Evolutionary conservation across 352 stramenopile genomes (phyloP), one percentile per base, ranked within the genome.

Genomic region (Pythium aristosporum): DNA sequence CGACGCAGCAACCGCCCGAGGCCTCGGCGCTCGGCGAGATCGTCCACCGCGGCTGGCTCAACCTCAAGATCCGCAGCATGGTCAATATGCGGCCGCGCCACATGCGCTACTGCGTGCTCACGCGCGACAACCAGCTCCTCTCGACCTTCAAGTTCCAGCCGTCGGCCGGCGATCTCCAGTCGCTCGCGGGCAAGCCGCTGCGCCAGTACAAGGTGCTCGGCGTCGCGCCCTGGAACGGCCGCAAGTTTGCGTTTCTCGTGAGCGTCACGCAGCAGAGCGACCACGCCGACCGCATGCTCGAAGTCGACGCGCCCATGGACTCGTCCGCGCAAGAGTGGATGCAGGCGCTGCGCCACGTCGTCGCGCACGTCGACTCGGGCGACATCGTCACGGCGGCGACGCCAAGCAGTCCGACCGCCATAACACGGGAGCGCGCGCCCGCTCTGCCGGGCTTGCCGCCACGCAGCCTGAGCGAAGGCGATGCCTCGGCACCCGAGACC

Each of bases 131-230:
- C 36, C 68, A 80, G 49, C 56, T 80, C 67, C 76, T 94, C 39
- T 85, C 77, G 58, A 94, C 85, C 41, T 94, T 92, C 75, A 92
- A 92, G 72, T 92, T 94, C 68, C 85, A 94, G 73, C 85, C 85
- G 41, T 92, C 82, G 42, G 74, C 78, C 15, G 77, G 76, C 48
- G 83, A 94, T 53, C 64, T 92, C 10, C 71, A 78, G 60, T 79
- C 75, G 2, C 71, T 72, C n/a, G 61, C 74, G 13, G 76, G 88
- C 43, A 80, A 86, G 61, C 81, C 83, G n/a, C 59, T 92, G 34
- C 78, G 78, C 3, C 75, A 66, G 32, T 92, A 91, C 61, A 87
- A 87, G 36, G 80, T 89, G 34, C 67, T 89, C 15, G 82, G 82
- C 3, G 83, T 92, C 51, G 78, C 81, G 21, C 80, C 80, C 5